Conservation (phyloP, 2,329 filamentous ascomycete genomes). For the Aciculosporium take region DNA sequence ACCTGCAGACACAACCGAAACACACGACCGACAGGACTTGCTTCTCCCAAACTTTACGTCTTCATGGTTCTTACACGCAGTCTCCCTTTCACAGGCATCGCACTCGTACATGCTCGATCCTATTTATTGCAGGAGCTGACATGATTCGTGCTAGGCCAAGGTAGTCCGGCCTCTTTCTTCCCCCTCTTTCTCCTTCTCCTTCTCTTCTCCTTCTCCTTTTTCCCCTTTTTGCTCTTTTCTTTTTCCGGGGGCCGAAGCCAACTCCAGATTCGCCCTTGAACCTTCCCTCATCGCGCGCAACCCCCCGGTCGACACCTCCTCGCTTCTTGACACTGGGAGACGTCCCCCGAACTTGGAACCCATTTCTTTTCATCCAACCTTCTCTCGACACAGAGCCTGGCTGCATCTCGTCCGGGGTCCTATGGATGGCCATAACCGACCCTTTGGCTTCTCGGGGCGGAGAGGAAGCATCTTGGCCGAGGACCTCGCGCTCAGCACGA, state of each 20-base stretch:
- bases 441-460: constrained; percentile 47
- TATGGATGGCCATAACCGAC: constrained; percentile 27
- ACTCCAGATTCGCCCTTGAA: neutral
- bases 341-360: neutral
- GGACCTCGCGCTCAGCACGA: constrained; percentile 40
- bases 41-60: neutral
- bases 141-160: constrained; percentile 4
- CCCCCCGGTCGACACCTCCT: too few relatives aligned
- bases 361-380: neutral
- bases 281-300: neutral
- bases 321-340: too few relatives aligned
- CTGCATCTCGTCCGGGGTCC: neutral
- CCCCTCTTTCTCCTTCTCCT: too few relatives aligned
- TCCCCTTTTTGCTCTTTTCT: too few relatives aligned
- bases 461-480: constrained; percentile 44
- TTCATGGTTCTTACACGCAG: too few relatives aligned
- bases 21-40: neutral
- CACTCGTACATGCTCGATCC: constrained; percentile 1
- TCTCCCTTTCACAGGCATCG: too few relatives aligned
- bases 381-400: neutral
- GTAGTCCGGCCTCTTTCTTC: constrained; percentile 4
- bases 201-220: too few relatives aligned
- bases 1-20: neutral
- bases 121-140: constrained; percentile 8
- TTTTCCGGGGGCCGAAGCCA: neutral